These are phyloP conservation scores for Lactifluus rugatus DNA, from an alignment of 768 basidiomycete species.

Conservation along the genomic window DNA sequence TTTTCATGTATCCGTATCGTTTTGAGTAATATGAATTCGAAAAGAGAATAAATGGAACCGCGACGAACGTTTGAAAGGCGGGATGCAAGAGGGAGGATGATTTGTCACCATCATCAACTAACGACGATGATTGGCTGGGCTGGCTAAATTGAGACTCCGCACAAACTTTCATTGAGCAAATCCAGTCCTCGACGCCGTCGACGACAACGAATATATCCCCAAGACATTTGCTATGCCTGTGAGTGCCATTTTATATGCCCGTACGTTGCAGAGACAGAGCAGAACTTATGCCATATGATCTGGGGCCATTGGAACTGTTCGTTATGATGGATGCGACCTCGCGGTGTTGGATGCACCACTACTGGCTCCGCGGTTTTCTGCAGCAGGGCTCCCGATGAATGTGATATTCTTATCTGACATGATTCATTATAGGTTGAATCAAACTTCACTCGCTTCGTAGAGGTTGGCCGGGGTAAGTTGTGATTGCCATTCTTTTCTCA, in stretches of 20 bases:
- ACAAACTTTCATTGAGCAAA: constrained; percentile 2
- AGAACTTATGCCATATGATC: not conserved
- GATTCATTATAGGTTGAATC: constrained; percentile 32
- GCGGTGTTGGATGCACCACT: not conserved
- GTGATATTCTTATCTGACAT: not conserved
- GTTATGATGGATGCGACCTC: constrained; percentile 1
- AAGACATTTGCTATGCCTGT: constrained; percentile 16
- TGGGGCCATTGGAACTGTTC: not conserved
- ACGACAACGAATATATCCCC: constrained; percentile 11
- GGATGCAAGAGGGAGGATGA: too few species aligned
- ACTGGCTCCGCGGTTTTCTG: not conserved
- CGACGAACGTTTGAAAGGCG: too few species aligned
- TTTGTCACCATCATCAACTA: too few species aligned
- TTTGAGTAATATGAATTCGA: too few species aligned
- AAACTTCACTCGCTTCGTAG: constrained; percentile 94
- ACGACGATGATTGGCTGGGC: too few species aligned
- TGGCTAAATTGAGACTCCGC: constrained; percentile 17
- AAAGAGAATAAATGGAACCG: too few species aligned
- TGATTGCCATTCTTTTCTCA: not conserved
- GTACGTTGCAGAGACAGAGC: not conserved
- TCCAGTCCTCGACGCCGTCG: constrained; percentile 1
- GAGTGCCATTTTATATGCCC: not conserved
- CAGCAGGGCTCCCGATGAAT: not conserved
- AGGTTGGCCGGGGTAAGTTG: constrained; percentile 85
- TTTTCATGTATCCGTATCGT: too few species aligned